These are phyloP conservation scores for Auricularia sp. DNA, from an alignment of 768 basidiomycete species.

Conservation along the genomic window DNA sequence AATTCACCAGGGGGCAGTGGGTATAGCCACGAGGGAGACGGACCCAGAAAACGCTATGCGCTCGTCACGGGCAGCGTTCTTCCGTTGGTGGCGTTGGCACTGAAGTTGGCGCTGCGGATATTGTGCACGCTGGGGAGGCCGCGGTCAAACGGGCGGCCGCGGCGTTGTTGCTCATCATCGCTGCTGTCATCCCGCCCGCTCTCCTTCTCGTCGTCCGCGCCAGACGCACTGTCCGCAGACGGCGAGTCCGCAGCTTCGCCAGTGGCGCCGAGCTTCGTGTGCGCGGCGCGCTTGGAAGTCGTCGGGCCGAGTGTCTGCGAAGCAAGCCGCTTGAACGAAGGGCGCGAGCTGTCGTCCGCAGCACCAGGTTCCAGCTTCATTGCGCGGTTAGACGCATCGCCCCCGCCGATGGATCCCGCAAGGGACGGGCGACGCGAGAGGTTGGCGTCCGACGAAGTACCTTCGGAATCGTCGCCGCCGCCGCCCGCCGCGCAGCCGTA, in stretches of 20 bases:
- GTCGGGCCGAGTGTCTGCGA: constrained; percentile 62
- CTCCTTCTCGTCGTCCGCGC: constrained; percentile 21
- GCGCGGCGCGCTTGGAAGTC: constrained; percentile 42
- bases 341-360: constrained; percentile 23
- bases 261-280: constrained; percentile 25
- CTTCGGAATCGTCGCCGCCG: background rate
- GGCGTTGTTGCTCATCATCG: background rate
- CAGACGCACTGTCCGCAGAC: constrained; percentile 4
- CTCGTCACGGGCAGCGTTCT: background rate
- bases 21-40: too few relatives aligned
- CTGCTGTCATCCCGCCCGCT: constrained; percentile 10
- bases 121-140: background rate
- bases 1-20: too few relatives aligned
- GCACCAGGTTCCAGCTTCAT: background rate
- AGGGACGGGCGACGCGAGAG: background rate
- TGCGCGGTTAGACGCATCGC: background rate
- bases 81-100: background rate
- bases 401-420: background rate
- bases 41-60: background rate
- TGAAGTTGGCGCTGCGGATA: background rate
- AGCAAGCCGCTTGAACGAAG: constrained; percentile 64
- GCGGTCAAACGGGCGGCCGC: background rate
- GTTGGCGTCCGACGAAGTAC: background rate
- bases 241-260: constrained; percentile 6
- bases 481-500: background rate